phyloP scores from a whole-genome alignment of 371 early-diverging fungal genomes.

The Mucor indicus region DNA sequence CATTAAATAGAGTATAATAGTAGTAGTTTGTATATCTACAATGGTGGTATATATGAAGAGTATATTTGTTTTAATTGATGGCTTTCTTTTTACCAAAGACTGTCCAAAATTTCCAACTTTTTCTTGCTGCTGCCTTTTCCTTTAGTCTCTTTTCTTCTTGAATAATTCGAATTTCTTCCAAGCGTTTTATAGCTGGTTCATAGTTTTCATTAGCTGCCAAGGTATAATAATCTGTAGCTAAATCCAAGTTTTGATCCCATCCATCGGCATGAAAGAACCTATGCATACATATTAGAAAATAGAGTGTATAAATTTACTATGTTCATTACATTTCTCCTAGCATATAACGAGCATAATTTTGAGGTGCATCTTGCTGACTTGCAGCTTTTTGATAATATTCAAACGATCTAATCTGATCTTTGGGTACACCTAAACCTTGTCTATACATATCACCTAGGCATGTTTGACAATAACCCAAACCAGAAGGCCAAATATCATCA shows the following conservation, averaged over 20 bases:
- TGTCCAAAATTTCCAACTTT: slow-evolving; percentile 25
- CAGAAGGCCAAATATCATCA: slow-evolving; percentile 52
- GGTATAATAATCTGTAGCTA: slow-evolving; percentile 44
- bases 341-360: slow-evolving; percentile 48
- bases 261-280: slow-evolving; percentile 46
- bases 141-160: slow-evolving; percentile 8
- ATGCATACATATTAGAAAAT: neutral
- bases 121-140: slow-evolving; percentile 12
- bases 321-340: slow-evolving; percentile 46
- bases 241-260: slow-evolving; percentile 35
- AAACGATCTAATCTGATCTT: slow-evolving; percentile 35
- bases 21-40: no score
- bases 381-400: slow-evolving; percentile 51
- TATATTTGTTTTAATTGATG: no score
- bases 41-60: no score
- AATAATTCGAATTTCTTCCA: slow-evolving; percentile 11
- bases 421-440: slow-evolving; percentile 40
- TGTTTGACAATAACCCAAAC: slow-evolving; percentile 46
- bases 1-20: no score
- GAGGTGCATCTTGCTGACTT: slow-evolving; percentile 47
- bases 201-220: slow-evolving; percentile 43
- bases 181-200: slow-evolving; percentile 28
- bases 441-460: slow-evolving; percentile 47
- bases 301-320: neutral
- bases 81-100: slow-evolving; percentile 18